A percentile compares a stretch with the other conserved stretches of the same genome.
Evolutionary conservation across 2,329 filamentous ascomycete species (phyloP).

Genomic region (Magnaporthiopsis rhizophila): DNA sequence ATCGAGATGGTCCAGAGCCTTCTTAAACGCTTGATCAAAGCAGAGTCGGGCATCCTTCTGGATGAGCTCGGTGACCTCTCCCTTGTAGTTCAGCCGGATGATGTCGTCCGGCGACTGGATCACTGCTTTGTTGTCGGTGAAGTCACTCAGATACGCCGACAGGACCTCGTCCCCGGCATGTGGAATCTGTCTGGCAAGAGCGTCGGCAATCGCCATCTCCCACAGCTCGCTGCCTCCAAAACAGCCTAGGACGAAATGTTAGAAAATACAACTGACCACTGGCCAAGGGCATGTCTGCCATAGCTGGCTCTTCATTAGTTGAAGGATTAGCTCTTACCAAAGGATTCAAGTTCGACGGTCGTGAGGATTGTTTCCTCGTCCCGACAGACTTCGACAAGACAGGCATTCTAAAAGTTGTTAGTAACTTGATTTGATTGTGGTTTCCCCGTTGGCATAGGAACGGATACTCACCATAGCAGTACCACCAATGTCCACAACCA

Average conservation of each 20-base stretch:
- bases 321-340: background rate
- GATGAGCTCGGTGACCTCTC: background rate
- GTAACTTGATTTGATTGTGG: no score
- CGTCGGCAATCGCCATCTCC: slow-evolving; percentile 1
- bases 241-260: background rate
- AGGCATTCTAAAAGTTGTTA: background rate
- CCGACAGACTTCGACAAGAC: background rate
- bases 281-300: no score
- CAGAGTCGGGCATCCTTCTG: background rate
- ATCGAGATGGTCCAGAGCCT: background rate
- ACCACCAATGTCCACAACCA: slow-evolving; percentile 3
- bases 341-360: background rate
- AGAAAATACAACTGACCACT: background rate
- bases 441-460: no score
- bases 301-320: background rate
- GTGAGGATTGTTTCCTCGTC: background rate
- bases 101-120: background rate
- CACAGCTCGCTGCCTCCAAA: slow-evolving; percentile 3
- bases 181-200: background rate
- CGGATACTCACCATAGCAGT: background rate
- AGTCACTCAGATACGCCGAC: background rate
- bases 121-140: background rate
- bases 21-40: background rate
- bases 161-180: background rate
- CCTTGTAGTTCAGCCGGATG: background rate